phyloP scores from a whole-genome alignment of 2,329 filamentous ascomycete species.

The Knufia fluminis region DNA sequence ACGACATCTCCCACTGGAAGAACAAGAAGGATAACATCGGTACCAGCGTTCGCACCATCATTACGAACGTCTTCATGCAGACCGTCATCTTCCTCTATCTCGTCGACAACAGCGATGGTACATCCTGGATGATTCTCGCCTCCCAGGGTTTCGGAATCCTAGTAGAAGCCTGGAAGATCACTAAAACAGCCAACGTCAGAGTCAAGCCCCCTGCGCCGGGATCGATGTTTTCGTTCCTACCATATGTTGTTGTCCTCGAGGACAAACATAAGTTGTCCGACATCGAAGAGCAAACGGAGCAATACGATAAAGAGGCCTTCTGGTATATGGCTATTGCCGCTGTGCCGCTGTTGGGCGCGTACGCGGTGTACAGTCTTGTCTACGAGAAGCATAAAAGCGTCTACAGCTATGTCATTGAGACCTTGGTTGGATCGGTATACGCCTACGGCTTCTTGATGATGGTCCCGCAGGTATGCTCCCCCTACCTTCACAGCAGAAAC shows the following conservation, averaged over 20 bases:
- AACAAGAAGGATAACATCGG: constrained; percentile 99
- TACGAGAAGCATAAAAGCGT: constrained; percentile 97
- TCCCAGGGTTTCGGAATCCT: constrained; percentile 78
- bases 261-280: constrained; percentile 95
- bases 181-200: constrained; percentile 84
- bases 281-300: constrained; percentile 94
- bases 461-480: constrained; percentile 53
- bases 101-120: constrained; percentile 93
- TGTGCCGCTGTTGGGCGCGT: constrained; percentile 79
- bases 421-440: constrained; percentile 90
- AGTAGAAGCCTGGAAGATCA: constrained; percentile 87
- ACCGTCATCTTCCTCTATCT: constrained; percentile 90
- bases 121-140: constrained; percentile 97
- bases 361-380: constrained; percentile 80
- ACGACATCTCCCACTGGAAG: constrained; percentile 93
- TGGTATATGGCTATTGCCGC: constrained; percentile 89
- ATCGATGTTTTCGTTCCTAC: constrained; percentile 63
- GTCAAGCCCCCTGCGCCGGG: constrained; percentile 59
- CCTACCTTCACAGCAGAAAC: not conserved
- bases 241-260: constrained; percentile 76
- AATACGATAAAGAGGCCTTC: constrained; percentile 97
- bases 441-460: constrained; percentile 99
- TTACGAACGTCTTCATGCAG: constrained; percentile 98
- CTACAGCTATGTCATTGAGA: constrained; percentile 94
- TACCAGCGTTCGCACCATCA: constrained; percentile 88